These are phyloP conservation scores for Phytophthora idaei DNA, from an alignment of 352 stramenopile genomes.

Conservation along the genomic window DNA sequence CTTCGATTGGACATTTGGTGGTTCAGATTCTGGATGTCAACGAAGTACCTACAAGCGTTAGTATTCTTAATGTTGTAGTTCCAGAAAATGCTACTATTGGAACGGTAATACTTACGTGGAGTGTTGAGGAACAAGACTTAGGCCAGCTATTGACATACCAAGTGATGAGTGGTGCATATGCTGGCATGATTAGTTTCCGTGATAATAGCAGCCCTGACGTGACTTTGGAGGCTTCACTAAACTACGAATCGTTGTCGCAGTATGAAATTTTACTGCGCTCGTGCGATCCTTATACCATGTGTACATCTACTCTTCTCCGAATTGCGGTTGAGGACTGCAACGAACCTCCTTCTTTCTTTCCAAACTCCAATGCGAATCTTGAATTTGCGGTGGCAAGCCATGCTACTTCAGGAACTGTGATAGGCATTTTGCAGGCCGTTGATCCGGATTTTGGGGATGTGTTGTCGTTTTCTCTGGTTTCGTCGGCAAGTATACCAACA, in stretches of 20 bases:
- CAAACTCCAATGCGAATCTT: neutral
- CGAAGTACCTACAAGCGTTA: conserved; percentile 25
- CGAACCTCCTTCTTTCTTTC: conserved; percentile 26
- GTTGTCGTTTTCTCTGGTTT: conserved; percentile 24
- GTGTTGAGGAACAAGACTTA: conserved; percentile 22
- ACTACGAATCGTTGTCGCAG: conserved; percentile 15
- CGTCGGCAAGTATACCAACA: neutral
- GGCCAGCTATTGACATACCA: conserved; percentile 26
- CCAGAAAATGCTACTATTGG: conserved; percentile 18
- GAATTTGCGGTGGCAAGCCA: conserved; percentile 22
- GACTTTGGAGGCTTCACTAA: conserved; percentile 14
- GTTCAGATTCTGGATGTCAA: conserved; percentile 30
- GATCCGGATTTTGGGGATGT: conserved; percentile 28
- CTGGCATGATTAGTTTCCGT: conserved; percentile 17
- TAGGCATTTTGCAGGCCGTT: conserved; percentile 24
- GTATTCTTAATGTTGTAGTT: conserved; percentile 10
- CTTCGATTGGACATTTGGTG: conserved; percentile 28
- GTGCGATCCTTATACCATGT: conserved; percentile 30
- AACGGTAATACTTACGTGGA: conserved; percentile 16
- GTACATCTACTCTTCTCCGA: conserved; percentile 19
- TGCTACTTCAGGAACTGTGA: conserved; percentile 17
- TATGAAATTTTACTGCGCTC: conserved; percentile 23
- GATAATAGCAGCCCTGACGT: conserved; percentile 8
- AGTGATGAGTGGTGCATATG: conserved; percentile 7
- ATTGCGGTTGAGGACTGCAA: conserved; percentile 25